Evolutionary conservation across 768 basidiomycete genomes (phyloP).

Genomic region (Phlebiopsis gigantea): DNA sequence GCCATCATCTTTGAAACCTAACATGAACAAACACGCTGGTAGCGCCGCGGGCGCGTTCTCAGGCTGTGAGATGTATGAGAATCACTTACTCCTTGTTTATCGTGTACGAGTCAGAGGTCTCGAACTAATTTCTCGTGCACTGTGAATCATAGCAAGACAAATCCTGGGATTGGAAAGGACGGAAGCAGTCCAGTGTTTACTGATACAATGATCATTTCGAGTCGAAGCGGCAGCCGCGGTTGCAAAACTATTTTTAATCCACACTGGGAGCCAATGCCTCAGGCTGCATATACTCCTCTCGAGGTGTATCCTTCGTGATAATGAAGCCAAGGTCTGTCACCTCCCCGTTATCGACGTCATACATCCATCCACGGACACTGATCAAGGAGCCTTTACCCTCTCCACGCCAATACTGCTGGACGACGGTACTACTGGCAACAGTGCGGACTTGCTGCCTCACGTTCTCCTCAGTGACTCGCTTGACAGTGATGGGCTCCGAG

Average conservation of each 20-base stretch:
- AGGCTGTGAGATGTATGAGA: neutral
- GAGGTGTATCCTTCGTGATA: neutral
- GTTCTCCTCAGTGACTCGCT: neutral
- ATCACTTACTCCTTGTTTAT: neutral
- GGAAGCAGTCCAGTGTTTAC: too few relatives aligned
- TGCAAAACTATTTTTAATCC: too few relatives aligned
- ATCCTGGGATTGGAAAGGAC: too few relatives aligned
- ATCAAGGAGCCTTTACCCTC: neutral
- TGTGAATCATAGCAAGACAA: neutral
- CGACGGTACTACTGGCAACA: neutral
- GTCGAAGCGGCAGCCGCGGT: too few relatives aligned
- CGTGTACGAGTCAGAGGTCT: neutral
- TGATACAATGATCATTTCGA: too few relatives aligned
- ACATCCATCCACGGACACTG: constrained; percentile 6
- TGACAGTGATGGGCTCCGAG: too few relatives aligned
- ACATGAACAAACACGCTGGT: neutral
- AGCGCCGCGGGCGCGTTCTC: too few relatives aligned
- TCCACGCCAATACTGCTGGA: neutral
- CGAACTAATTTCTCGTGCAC: neutral
- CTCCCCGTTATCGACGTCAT: constrained; percentile 1
- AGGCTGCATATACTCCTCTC: neutral
- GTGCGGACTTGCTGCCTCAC: constrained; percentile 1
- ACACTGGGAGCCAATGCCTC: too few relatives aligned
- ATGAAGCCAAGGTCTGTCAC: constrained; percentile 1
- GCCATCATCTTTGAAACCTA: neutral